Evolutionary conservation across 2,329 filamentous ascomycete species (phyloP), one percentile per base, ranked within the genome.

Genomic region (Ploettnerulaceae sp.): DNA sequence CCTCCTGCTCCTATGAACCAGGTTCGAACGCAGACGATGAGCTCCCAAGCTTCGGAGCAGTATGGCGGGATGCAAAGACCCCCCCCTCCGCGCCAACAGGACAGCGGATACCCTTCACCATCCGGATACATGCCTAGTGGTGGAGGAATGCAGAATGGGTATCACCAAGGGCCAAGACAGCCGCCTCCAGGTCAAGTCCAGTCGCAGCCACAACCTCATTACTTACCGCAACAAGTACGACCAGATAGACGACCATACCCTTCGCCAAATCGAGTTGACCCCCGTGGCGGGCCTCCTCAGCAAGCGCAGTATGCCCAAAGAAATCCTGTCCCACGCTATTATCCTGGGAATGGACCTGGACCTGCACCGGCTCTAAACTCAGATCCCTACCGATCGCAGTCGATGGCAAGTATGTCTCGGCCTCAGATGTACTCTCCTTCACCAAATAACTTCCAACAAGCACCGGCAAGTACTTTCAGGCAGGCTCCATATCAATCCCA

Each of bases 351-450:
- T 33, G 49, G 48, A 43, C 76, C 58, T 76, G 77, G 50, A 11
- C 82, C 58, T 76, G 77, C 48, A 11, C 82, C 86, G 38, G 87
- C 89, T 34, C 68, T 94, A 68, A 93, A 93, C 64, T 82, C 80
- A 26, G 91, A 97, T 66, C 75, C 84, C 5, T 94, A 89, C 69
- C 81, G 93, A 49, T 94, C 93, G n/a, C 89, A 95, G 60, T 97
- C 91, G 25, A 81, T 98, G 63, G 91, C 89, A 28, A 82, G 82
- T 52, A 76, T 78, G 55, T 76, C 84, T 42, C 81, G 89, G 52
- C 88, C 86, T 26, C 80, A 81, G 51, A 79, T 84, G 67, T 87
- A 89, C 62, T 77, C 82, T 45, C 77, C 76, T 38, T 77, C 79
- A 12, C 73, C 79, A 9, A 78, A 70, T 59, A 73, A 73, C 36